These are phyloP conservation scores for Stipa capillata DNA, from an alignment of 176 grass and related monocot genomes.

Conservation along the genomic window DNA sequence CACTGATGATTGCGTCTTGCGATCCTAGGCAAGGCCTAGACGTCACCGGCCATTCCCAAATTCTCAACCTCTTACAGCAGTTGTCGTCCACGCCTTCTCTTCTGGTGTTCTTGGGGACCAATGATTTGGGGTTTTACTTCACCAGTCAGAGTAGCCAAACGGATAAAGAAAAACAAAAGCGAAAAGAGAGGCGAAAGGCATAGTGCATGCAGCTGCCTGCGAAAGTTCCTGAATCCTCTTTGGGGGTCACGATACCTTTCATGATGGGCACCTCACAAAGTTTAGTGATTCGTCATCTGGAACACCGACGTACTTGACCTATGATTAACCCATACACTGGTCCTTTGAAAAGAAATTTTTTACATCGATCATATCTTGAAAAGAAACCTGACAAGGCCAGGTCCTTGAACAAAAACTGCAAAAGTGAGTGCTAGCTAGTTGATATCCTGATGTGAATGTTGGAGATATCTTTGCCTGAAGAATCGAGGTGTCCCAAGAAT, in stretches of 20 bases:
- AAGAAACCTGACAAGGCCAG: neutral
- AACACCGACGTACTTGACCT: neutral
- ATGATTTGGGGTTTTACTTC: neutral
- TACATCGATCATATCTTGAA: neutral
- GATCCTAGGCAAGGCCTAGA: neutral
- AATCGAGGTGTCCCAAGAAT: slow-evolving; percentile 4
- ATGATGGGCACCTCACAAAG: neutral
- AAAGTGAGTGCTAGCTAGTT: neutral
- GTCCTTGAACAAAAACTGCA: neutral
- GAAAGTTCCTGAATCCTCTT: slow-evolving; percentile 41
- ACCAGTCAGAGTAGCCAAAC: neutral
- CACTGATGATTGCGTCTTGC: neutral
- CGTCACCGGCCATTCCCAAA: neutral
- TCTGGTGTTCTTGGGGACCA: neutral
- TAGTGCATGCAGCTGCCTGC: neutral
- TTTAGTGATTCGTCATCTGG: neutral
- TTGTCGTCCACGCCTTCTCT: neutral
- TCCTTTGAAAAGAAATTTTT: neutral
- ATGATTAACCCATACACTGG: neutral
- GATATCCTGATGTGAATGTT: neutral
- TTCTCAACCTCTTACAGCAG: neutral
- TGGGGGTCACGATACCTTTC: slow-evolving; percentile 18
- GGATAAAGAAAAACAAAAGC: neutral
- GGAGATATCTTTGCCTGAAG: neutral
- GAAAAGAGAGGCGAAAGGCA: neutral